A percentile compares a stretch with the other conserved stretches of the same genome.
These are phyloP conservation scores for Funneliformis geosporum DNA, from an alignment of 192 early-diverging fungal species.

Conservation along the genomic window DNA sequence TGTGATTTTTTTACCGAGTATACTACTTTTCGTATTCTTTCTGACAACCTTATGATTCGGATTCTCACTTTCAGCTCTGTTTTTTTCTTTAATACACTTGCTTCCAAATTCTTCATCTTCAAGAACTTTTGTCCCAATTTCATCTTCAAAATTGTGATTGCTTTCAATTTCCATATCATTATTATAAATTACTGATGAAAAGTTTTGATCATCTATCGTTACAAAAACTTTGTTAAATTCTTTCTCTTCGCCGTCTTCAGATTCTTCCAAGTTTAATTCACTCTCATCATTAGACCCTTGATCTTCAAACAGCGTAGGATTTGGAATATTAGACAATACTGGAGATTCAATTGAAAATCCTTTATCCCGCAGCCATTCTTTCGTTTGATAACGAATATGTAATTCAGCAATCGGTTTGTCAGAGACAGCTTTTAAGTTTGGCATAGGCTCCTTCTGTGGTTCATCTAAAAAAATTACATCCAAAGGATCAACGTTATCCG, in stretches of 20 bases:
- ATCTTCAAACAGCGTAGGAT: neutral
- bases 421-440: neutral
- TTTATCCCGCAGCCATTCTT: neutral
- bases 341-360: neutral
- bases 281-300: neutral
- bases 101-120: neutral
- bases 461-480: neutral
- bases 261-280: neutral
- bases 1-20: neutral
- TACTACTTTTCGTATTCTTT: neutral
- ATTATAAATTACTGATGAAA: neutral
- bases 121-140: neutral
- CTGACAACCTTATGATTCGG: neutral
- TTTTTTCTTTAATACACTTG: neutral
- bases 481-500: neutral
- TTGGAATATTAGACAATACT: neutral
- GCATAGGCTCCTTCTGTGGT: neutral
- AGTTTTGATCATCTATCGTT: neutral
- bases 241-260: neutral
- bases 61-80: neutral
- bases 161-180: neutral
- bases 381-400: neutral
- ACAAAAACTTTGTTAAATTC: neutral
- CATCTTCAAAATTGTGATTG: neutral
- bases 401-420: neutral